These are phyloP conservation scores for Tetrahymena elliotti DNA, from an alignment of 73 alveolate species.

Conservation along the genomic window DNA sequence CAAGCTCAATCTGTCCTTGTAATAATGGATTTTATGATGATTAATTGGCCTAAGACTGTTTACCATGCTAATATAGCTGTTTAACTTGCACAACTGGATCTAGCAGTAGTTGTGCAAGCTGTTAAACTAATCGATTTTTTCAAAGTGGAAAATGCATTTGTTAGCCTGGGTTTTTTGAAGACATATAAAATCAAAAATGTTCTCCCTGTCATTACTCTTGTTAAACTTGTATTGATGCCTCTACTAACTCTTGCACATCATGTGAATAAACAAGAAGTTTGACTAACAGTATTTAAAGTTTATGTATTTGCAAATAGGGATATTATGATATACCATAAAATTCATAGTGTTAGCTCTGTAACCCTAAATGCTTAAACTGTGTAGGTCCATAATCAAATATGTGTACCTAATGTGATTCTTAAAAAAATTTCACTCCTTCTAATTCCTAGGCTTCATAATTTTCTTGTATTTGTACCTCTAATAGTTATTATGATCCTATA, in stretches of 20 bases:
- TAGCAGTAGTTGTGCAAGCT: background rate
- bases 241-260: background rate
- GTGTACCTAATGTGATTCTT: background rate
- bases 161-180: background rate
- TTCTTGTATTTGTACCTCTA: background rate
- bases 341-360: background rate
- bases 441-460: background rate
- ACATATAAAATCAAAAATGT: background rate
- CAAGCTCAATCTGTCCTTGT: background rate
- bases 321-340: background rate
- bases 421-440: background rate
- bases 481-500: background rate
- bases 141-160: background rate
- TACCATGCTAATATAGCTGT: background rate
- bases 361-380: background rate
- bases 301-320: background rate
- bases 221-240: background rate
- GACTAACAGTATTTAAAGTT: background rate
- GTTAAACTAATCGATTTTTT: background rate
- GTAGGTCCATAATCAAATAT: background rate
- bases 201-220: background rate
- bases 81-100: background rate
- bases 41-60: background rate
- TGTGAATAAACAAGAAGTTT: background rate
- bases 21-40: background rate